Conservation (phyloP, 1,139 yeast genomes). For the Lodderomyces theae region DNA sequence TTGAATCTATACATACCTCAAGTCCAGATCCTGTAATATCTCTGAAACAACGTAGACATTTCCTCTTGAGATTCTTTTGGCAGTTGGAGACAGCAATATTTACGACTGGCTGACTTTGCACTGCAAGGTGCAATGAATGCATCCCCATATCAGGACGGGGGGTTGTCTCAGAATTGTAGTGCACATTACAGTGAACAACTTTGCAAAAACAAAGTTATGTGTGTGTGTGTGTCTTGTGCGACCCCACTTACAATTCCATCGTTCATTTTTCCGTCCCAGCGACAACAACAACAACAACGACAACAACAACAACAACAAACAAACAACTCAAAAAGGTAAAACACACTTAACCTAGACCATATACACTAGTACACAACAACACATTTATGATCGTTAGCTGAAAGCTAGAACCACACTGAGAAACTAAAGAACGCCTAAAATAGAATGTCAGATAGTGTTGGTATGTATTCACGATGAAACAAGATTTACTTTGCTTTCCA, state of each 20-base stretch:
- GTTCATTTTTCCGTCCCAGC: not conserved
- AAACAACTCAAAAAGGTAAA: not conserved
- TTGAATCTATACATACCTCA: not conserved
- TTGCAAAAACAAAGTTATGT: too few species aligned
- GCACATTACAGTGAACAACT: conserved; percentile 1
- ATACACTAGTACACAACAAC: not conserved
- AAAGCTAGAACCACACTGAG: not conserved
- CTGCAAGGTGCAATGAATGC: too few species aligned
- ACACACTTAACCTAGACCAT: too few species aligned
- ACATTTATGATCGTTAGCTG: not conserved
- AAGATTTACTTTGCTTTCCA: not conserved
- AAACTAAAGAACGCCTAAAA: not conserved
- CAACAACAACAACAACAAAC: not conserved
- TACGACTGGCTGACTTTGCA: too few species aligned
- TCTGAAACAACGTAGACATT: not conserved
- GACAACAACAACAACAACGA: not conserved
- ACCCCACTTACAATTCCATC: not conserved
- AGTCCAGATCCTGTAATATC: not conserved
- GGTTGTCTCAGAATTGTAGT: not conserved
- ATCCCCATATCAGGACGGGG: not conserved
- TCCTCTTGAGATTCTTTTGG: too few species aligned
- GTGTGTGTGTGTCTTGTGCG: not conserved
- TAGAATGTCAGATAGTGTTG: conserved; percentile 16
- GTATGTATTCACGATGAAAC: conserved; percentile 11
- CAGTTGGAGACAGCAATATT: too few species aligned